Evolutionary conservation across 768 basidiomycete genomes (phyloP).

Genomic region (Phanerochaete sordida): DNA sequence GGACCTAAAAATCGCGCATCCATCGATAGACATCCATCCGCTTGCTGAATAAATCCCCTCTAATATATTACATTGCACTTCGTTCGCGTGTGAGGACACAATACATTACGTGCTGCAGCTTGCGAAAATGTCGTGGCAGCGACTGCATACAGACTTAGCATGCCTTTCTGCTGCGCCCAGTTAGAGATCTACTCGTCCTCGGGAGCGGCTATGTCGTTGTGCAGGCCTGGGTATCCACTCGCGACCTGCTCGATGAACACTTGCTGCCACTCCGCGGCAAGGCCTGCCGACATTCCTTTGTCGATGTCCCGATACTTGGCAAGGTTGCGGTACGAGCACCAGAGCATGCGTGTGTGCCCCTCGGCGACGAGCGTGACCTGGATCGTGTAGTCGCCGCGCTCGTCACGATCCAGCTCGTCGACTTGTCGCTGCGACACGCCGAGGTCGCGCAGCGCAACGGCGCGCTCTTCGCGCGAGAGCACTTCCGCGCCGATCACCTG

Average conservation of each 20-base stretch:
- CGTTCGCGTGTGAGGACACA: too few species aligned
- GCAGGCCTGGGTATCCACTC: neutral
- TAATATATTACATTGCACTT: too few species aligned
- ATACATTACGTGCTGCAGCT: too few species aligned
- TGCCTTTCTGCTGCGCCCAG: too few species aligned
- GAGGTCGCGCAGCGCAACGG: conserved; percentile 14
- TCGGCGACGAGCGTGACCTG: conserved; percentile 25
- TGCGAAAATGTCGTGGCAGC: too few species aligned
- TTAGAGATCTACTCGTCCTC: neutral
- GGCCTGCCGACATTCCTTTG: neutral
- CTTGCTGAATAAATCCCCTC: too few species aligned
- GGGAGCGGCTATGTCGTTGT: neutral
- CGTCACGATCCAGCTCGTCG: conserved; percentile 18
- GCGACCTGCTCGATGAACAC: neutral
- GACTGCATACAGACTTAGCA: too few species aligned
- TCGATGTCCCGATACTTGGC: too few species aligned
- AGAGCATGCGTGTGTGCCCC: conserved; percentile 21
- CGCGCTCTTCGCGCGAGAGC: conserved; percentile 18
- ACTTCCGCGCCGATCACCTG: conserved; percentile 25
- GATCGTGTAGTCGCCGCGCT: neutral
- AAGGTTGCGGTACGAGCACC: conserved; percentile 10
- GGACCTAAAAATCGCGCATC: too few species aligned
- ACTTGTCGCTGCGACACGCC: conserved; percentile 18
- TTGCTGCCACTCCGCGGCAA: too few species aligned
- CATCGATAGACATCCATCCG: too few species aligned